Percentiles rank a stretch among this genome's conserved stretches.
Evolutionary conservation across 176 grass and related monocot species (phyloP).

Genomic region (Avena eriantha): DNA sequence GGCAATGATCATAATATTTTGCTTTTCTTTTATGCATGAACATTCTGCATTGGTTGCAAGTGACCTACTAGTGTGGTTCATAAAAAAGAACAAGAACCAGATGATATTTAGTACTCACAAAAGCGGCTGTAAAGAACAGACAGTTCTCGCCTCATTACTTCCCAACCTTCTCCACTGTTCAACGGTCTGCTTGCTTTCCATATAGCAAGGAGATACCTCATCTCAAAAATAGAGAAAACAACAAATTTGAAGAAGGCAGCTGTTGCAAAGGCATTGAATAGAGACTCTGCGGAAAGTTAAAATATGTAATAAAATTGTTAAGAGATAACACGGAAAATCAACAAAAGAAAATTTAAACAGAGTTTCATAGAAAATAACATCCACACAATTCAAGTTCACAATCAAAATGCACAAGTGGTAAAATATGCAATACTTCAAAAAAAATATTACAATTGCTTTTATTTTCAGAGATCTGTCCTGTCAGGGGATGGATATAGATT

Average conservation of each 20-base stretch:
- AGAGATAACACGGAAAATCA: background rate
- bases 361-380: slow-evolving; percentile 24
- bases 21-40: background rate
- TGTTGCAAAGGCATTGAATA: slow-evolving; percentile 99
- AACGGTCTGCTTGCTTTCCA: slow-evolving; percentile 96
- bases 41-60: background rate
- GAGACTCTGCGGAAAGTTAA: slow-evolving; percentile 74
- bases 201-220: slow-evolving; percentile 98
- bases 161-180: slow-evolving; percentile 93
- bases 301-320: slow-evolving; percentile 16
- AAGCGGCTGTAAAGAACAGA: slow-evolving; percentile 99
- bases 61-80: slow-evolving; percentile 11
- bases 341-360: background rate
- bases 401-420: background rate
- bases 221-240: slow-evolving; percentile 98
- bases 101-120: slow-evolving; percentile 73
- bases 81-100: slow-evolving; percentile 29
- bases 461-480: background rate
- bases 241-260: slow-evolving; percentile 99
- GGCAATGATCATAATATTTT: slow-evolving; percentile 28
- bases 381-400: slow-evolving; percentile 15
- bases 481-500: background rate
- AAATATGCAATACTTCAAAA: background rate
- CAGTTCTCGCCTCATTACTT: slow-evolving; percentile 90
- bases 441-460: background rate